A percentile compares a stretch with the other conserved stretches of the same genome.
Conservation (phyloP, 495 filamentous ascomycete genomes). For the Bryoglossum gracile region DNA sequence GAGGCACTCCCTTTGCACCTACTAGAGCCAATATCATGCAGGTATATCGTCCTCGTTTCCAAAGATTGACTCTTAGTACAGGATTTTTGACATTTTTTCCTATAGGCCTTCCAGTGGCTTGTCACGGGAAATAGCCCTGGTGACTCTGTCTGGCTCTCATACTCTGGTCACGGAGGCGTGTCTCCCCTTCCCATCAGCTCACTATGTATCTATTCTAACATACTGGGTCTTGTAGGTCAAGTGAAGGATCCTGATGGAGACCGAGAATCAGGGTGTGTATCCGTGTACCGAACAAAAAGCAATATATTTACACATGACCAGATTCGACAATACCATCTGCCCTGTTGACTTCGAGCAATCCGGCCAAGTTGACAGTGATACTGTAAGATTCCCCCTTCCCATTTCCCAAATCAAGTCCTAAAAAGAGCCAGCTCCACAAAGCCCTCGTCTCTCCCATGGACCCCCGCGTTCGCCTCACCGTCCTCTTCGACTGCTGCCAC, state of each 20-base stretch:
- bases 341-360: slow-evolving; percentile 44
- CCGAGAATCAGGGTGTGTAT: slow-evolving; percentile 35
- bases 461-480: slow-evolving; percentile 42
- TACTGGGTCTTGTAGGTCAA: slow-evolving; percentile 29
- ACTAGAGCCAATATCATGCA: slow-evolving; percentile 49
- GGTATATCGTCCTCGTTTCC: slow-evolving; percentile 10
- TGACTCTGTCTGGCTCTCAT: slow-evolving; percentile 46
- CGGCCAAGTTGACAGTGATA: slow-evolving; percentile 46
- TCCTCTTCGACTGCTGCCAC: slow-evolving; percentile 58
- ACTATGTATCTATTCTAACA: not conserved
- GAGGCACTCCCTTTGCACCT: slow-evolving; percentile 43
- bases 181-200: not conserved
- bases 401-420: not conserved
- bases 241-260: slow-evolving; percentile 38
- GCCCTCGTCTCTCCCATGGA: slow-evolving; percentile 46
- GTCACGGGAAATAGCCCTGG: slow-evolving; percentile 41
- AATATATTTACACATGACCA: slow-evolving; percentile 24
- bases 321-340: slow-evolving; percentile 50
- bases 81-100: not conserved
- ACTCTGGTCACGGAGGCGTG: slow-evolving; percentile 50
- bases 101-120: slow-evolving; percentile 46
- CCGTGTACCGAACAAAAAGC: not conserved
- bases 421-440: slow-evolving; percentile 38
- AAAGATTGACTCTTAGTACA: not conserved
- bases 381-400: slow-evolving; percentile 19